Conservation (phyloP, 2,329 filamentous ascomycete genomes). For the Colletotrichum simmondsii region DNA sequence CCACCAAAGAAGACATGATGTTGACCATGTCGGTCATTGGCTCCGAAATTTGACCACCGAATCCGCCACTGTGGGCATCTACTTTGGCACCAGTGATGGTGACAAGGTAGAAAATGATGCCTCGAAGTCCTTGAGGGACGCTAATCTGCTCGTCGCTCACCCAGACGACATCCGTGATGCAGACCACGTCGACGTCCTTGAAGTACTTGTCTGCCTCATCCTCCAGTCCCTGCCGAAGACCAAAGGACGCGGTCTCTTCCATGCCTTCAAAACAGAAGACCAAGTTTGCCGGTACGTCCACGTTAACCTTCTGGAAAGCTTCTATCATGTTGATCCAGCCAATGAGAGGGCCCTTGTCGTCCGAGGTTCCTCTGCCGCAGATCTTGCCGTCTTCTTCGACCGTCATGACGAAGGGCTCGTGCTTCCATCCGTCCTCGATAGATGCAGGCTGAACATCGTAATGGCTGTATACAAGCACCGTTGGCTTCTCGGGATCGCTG, state of each 20-base stretch:
- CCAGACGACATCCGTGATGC: slow-evolving; percentile 99
- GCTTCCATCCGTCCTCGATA: slow-evolving; percentile 94
- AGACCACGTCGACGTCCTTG: slow-evolving; percentile 93
- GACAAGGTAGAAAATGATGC: slow-evolving; percentile 97
- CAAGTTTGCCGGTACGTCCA: slow-evolving; percentile 96
- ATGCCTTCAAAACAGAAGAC: slow-evolving; percentile 99
- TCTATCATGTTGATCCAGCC: slow-evolving; percentile 99
- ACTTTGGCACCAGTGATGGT: slow-evolving; percentile 91
- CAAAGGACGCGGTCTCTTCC: slow-evolving; percentile 98
- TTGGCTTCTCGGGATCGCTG: slow-evolving; percentile 90
- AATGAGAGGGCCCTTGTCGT: slow-evolving; percentile 97
- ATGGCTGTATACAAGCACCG: slow-evolving; percentile 96
- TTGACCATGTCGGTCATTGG: slow-evolving; percentile 96
- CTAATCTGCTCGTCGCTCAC: slow-evolving; percentile 98
- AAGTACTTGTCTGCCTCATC: slow-evolving; percentile 94
- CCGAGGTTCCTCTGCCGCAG: slow-evolving; percentile 94
- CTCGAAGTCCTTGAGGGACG: slow-evolving; percentile 94
- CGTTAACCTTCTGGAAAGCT: slow-evolving; percentile 91
- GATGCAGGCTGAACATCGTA: slow-evolving; percentile 98
- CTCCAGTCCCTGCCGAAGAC: slow-evolving; percentile 92
- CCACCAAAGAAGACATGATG: slow-evolving; percentile 85
- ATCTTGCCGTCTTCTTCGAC: slow-evolving; percentile 93
- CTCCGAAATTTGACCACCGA: slow-evolving; percentile 95
- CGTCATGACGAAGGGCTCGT: slow-evolving; percentile 89
- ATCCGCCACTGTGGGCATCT: slow-evolving; percentile 96